A percentile compares a stretch with the other conserved stretches of the same genome.
phyloP scores from a whole-genome alignment of 2,329 filamentous ascomycete genomes.

The Ilyonectria mors-panacis region DNA sequence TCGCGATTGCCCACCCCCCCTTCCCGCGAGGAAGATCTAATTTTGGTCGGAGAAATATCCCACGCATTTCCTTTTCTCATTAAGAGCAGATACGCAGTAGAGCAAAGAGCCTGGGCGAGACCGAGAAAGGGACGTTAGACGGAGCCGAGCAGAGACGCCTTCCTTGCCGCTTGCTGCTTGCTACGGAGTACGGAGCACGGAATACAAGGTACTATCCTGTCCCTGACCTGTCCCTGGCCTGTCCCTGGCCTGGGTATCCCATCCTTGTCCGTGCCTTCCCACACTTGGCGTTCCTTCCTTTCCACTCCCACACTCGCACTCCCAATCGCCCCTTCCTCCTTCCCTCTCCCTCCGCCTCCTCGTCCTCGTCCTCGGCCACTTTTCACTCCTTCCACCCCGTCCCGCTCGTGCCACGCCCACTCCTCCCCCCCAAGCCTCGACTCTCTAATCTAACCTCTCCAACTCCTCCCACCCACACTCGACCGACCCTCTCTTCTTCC shows the following conservation, averaged over 20 bases:
- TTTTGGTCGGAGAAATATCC: slow-evolving; percentile 45
- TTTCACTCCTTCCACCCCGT: slow-evolving; percentile 30
- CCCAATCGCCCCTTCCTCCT: slow-evolving; percentile 9
- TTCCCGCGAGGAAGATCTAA: slow-evolving; percentile 36
- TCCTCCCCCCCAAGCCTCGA: slow-evolving; percentile 33
- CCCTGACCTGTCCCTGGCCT: slow-evolving; percentile 11
- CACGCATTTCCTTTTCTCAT: slow-evolving; percentile 6
- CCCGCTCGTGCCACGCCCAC: slow-evolving; percentile 24
- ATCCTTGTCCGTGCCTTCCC: slow-evolving; percentile 30
- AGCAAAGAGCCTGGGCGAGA: neutral
- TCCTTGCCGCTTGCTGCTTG: neutral
- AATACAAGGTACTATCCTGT: slow-evolving; percentile 1
- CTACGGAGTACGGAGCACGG: neutral
- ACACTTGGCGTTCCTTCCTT: slow-evolving; percentile 16
- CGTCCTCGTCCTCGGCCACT: slow-evolving; percentile 25
- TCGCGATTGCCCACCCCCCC: neutral
- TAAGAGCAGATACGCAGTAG: neutral
- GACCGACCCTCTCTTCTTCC: slow-evolving; percentile 33
- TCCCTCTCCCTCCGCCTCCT: slow-evolving; percentile 28
- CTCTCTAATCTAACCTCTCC: slow-evolving; percentile 37
- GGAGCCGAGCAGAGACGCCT: neutral
- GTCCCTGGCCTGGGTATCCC: slow-evolving; percentile 24
- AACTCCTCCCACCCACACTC: slow-evolving; percentile 33
- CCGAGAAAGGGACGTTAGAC: neutral
- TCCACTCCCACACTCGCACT: slow-evolving; percentile 6